Evolutionary conservation across 2,329 filamentous ascomycete species (phyloP).

Genomic region (Myrmaecium sp.): DNA sequence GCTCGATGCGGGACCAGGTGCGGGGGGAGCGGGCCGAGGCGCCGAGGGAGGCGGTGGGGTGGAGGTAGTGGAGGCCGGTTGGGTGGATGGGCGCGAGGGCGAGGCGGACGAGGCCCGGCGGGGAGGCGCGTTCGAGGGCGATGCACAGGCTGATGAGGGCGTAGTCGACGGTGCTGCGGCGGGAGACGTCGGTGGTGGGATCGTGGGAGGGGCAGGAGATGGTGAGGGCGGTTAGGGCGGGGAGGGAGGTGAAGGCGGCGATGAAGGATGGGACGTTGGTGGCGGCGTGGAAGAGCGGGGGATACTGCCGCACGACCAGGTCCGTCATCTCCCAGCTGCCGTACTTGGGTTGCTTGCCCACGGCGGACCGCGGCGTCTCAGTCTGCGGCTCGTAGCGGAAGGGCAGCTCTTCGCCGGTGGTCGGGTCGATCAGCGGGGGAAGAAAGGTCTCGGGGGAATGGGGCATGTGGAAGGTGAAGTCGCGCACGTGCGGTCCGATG

Average conservation of each 20-base stretch:
- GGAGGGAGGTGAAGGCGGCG: conserved; percentile 49
- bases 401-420: conserved; percentile 57
- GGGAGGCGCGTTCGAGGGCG: conserved; percentile 55
- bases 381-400: conserved; percentile 71
- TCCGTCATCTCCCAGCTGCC: conserved; percentile 64
- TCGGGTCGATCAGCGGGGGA: conserved; percentile 65
- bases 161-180: conserved; percentile 69
- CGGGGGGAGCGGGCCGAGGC: conserved; percentile 53
- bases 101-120: conserved; percentile 49
- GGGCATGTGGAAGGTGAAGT: conserved; percentile 59
- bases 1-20: conserved; percentile 62
- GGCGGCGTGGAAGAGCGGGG: conserved; percentile 74
- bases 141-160: conserved; percentile 76
- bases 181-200: conserved; percentile 46
- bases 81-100: conserved; percentile 61
- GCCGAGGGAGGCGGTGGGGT: conserved; percentile 58
- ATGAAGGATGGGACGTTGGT: conserved; percentile 79
- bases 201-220: conserved; percentile 62
- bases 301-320: conserved; percentile 71
- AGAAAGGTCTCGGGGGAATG: conserved; percentile 67
- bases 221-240: conserved; percentile 55
- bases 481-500: conserved; percentile 64
- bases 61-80: conserved; percentile 59
- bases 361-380: conserved; percentile 34
- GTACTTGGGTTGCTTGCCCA: conserved; percentile 53